Conservation (phyloP, 2,329 filamentous ascomycete species). For the Rasamsonia emersonii region DNA sequence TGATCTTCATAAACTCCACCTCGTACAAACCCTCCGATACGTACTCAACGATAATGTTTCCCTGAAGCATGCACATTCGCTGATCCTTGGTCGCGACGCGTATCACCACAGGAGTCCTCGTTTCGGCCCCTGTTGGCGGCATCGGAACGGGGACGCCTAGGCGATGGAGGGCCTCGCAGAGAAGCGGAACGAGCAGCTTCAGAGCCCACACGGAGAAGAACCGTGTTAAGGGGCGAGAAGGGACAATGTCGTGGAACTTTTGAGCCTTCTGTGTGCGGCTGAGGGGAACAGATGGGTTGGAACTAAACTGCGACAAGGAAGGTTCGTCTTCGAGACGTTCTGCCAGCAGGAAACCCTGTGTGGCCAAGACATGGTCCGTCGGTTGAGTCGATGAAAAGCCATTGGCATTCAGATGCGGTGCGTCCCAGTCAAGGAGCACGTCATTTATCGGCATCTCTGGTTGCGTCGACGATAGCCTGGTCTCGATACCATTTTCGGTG, state of each 20-base stretch:
- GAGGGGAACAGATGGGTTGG: conserved; percentile 67
- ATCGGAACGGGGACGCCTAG: conserved; percentile 67
- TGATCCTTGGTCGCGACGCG: conserved; percentile 63
- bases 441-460: conserved; percentile 71
- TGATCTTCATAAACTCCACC: conserved; percentile 85
- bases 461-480: conserved; percentile 68
- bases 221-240: conserved; percentile 74
- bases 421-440: conserved; percentile 79
- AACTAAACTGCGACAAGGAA: conserved; percentile 72
- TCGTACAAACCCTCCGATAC: conserved; percentile 59
- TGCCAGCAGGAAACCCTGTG: conserved; percentile 37
- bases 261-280: conserved; percentile 83
- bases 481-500: conserved; percentile 30
- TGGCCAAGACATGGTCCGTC: conserved; percentile 23
- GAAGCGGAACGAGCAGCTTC: conserved; percentile 65
- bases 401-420: conserved; percentile 50
- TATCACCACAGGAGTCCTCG: conserved; percentile 51
- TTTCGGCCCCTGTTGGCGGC: conserved; percentile 36
- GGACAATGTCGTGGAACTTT: conserved; percentile 83
- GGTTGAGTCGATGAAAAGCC: conserved; percentile 42
- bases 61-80: conserved; percentile 36
- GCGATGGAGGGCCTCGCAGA: conserved; percentile 73
- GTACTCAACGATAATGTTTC: conserved; percentile 36
- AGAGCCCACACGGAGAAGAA: conserved; percentile 82
- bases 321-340: conserved; percentile 76